Conservation (phyloP, 345 rosid species). For the Arabis hirsuta region DNA sequence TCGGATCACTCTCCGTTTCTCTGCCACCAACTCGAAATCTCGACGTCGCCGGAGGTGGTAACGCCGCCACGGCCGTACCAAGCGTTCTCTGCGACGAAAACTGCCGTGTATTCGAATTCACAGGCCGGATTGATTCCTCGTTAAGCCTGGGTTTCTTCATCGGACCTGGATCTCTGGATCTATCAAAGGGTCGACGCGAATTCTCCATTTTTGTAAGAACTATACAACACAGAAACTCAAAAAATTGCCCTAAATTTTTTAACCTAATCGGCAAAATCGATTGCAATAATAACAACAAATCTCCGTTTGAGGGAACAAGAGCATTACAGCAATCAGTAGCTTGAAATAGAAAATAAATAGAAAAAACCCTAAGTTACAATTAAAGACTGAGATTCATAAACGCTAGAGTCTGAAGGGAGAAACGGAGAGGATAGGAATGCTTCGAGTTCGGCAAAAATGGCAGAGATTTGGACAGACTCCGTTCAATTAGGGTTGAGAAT, state of each 20-base stretch:
- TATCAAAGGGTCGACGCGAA: slow-evolving; percentile 78
- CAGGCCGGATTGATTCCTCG: slow-evolving; percentile 52
- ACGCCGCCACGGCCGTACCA: slow-evolving; percentile 1
- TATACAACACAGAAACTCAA: slow-evolving; percentile 23
- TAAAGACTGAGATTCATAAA: slow-evolving; percentile 18
- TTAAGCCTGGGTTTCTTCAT: slow-evolving; percentile 72
- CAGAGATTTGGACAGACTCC: slow-evolving; percentile 43
- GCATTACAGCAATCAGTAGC: slow-evolving; percentile 35
- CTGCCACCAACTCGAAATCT: slow-evolving; percentile 45
- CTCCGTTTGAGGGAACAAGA: slow-evolving; percentile 5
- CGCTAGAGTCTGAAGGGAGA: background rate
- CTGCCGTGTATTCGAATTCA: slow-evolving; percentile 48
- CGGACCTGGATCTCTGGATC: slow-evolving; percentile 69
- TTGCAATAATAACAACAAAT: slow-evolving; percentile 28
- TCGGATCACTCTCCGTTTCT: slow-evolving; percentile 60
- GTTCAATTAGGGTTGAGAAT: slow-evolving; percentile 41
- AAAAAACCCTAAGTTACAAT: slow-evolving; percentile 29
- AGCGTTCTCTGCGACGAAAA: slow-evolving; percentile 53
- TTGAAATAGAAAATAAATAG: background rate
- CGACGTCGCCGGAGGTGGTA: slow-evolving; percentile 30
- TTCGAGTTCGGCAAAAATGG: slow-evolving; percentile 36
- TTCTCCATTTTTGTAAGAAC: slow-evolving; percentile 62
- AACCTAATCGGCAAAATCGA: slow-evolving; percentile 30
- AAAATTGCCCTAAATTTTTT: slow-evolving; percentile 29
- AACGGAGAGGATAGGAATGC: slow-evolving; percentile 18